Evolutionary conservation across 1,284 basidiomycete species (phyloP).

Genomic region (Ustanciosporium gigantosporum): DNA sequence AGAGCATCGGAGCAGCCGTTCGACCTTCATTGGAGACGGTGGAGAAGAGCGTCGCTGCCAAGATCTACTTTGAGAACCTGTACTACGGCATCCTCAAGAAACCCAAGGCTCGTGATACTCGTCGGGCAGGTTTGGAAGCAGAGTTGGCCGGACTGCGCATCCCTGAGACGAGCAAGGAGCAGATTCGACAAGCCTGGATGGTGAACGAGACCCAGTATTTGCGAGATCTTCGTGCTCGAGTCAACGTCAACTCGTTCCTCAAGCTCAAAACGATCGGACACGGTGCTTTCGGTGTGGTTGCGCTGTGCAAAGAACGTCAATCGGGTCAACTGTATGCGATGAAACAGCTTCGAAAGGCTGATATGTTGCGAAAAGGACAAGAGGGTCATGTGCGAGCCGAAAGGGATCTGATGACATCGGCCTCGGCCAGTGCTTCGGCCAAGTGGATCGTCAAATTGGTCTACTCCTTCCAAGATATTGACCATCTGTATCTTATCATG

Average conservation of each 20-base stretch:
- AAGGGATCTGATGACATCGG: constrained; percentile 82
- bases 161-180: constrained; percentile 72
- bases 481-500: constrained; percentile 79
- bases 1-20: constrained; percentile 27
- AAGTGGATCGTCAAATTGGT: constrained; percentile 87
- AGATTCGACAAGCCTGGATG: constrained; percentile 75
- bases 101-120: constrained; percentile 79
- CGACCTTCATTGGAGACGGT: constrained; percentile 76
- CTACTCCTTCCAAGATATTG: constrained; percentile 73
- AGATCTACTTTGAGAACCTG: constrained; percentile 94
- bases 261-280: constrained; percentile 94
- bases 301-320: constrained; percentile 79
- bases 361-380: constrained; percentile 97
- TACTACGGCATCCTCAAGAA: constrained; percentile 73
- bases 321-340: constrained; percentile 86
- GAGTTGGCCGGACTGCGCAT: constrained; percentile 79
- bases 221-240: constrained; percentile 77
- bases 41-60: constrained; percentile 86
- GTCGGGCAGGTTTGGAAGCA: constrained; percentile 80
- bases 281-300: constrained; percentile 97
- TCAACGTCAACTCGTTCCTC: constrained; percentile 81
- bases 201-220: constrained; percentile 87
- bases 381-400: constrained; percentile 93
- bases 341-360: constrained; percentile 93
- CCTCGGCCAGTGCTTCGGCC: constrained; percentile 48